phyloP scores from a whole-genome alignment of 2,329 filamentous ascomycete genomes.

The Ramichloridium luteum region DNA sequence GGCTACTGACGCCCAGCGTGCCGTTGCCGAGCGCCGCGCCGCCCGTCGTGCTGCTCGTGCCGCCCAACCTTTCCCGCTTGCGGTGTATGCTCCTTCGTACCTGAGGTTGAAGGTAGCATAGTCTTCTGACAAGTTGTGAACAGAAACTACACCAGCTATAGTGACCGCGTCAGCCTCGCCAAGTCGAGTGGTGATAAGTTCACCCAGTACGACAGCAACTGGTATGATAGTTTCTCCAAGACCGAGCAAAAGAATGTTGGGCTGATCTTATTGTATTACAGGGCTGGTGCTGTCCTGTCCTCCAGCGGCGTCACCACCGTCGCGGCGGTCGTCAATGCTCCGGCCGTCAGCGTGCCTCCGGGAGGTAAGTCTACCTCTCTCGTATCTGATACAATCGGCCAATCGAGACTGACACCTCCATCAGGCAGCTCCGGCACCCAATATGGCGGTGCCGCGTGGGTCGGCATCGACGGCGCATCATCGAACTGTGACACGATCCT shows the following conservation, averaged over 20 bases:
- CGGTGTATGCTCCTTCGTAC: no score
- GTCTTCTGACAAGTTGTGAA: no score
- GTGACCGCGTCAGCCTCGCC: no score
- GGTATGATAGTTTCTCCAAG: constrained; percentile 28
- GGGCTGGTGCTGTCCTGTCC: constrained; percentile 40
- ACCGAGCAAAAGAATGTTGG: background rate
- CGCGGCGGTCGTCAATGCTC: background rate
- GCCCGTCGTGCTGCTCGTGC: no score
- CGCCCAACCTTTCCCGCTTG: constrained; percentile 39
- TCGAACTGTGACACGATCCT: constrained; percentile 33
- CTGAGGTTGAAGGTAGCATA: no score
- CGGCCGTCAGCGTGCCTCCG: background rate
- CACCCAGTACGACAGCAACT: constrained; percentile 47
- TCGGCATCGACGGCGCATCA: constrained; percentile 41
- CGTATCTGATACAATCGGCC: background rate
- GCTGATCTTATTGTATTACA: no score
- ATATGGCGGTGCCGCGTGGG: background rate
- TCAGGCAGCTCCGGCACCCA: background rate
- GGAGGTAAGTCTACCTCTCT: background rate
- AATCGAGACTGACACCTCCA: no score
- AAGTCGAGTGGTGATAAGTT: no score
- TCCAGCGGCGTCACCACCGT: constrained; percentile 14
- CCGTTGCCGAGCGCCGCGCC: no score
- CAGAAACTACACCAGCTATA: no score
- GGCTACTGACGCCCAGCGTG: no score